These are phyloP conservation scores for Bidens hawaiensis DNA, from an alignment of 140 eudicot species.

Conservation along the genomic window DNA sequence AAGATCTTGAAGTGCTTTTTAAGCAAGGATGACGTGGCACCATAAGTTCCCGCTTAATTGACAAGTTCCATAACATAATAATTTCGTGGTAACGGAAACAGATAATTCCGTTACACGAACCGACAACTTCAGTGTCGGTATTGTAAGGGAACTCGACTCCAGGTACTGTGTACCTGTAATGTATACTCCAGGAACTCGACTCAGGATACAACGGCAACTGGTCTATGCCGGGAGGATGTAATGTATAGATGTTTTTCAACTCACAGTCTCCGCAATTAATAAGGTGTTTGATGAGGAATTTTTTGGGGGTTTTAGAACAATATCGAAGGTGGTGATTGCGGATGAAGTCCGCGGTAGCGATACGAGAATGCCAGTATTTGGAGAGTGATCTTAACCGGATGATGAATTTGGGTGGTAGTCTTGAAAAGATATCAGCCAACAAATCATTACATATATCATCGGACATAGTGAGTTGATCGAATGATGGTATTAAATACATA, in stretches of 20 bases:
- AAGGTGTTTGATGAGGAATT: background rate
- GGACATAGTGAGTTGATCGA: conserved; percentile 5
- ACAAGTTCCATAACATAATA: conserved; percentile 37
- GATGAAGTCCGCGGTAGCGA: conserved; percentile 24
- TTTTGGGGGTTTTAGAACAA: background rate
- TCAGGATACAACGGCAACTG: background rate
- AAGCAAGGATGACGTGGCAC: conserved; percentile 9
- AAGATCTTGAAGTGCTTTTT: too few relatives aligned
- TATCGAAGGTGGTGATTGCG: conserved; percentile 11
- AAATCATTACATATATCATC: conserved; percentile 17
- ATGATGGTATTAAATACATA: too few relatives aligned
- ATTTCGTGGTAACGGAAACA: conserved; percentile 11
- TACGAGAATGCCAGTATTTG: conserved; percentile 29
- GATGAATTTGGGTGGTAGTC: too few relatives aligned
- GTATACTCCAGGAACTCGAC: background rate
- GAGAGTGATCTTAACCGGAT: conserved; percentile 34
- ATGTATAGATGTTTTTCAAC: background rate
- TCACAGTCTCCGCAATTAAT: background rate
- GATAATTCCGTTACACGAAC: conserved; percentile 32
- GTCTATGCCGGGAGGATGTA: background rate
- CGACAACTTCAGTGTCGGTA: too few relatives aligned
- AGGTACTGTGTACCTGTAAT: too few relatives aligned
- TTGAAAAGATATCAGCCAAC: conserved; percentile 18
- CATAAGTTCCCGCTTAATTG: conserved; percentile 7
- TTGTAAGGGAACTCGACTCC: too few relatives aligned